Evolutionary conservation across 257 asterid species (phyloP), one percentile per base, ranked within the genome.

Genomic region (Solanum tarijense): DNA sequence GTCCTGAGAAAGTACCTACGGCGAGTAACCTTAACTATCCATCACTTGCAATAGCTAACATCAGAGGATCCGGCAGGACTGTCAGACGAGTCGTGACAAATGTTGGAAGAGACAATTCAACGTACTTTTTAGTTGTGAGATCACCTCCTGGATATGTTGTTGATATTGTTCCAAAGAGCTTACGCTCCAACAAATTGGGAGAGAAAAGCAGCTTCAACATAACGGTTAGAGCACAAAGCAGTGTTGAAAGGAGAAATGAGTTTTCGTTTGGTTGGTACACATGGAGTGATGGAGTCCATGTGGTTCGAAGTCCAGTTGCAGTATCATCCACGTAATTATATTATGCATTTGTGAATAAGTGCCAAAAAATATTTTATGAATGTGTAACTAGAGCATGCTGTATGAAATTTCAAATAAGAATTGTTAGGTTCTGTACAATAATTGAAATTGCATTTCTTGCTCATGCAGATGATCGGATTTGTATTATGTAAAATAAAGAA

Each of bases 11-110:
- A 4, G 18, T 72, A 12, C 93, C 94, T 2, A 39, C 92, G 0
- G 74, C 92, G 1, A 89, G 90, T 38, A 41, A 87, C 68, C 79
- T 93, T 6, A 94, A 94, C 91, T 93, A 94, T 72, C 96, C 97
- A 4, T 92, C 96, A 5, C 87, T 94, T 7, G 84, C 96, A 2
- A 84, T 93, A 25, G 78, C 91, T 0, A 34, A 60, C 23, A 88
- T 93, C 65, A 83, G 46, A 7, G 93, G 93, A 25, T 25, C 87
- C 11, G 3, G 71, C 21, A 7, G 84, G 39, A 89, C 89, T 0
- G 93, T 93, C 9, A 46, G 4, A 5, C 90, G 97, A 89, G 88
- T 90, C 0, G 95, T 93, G 4, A 94, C 93, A 11, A 93, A 93
- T 39, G 97, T 94, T 1, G 97, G 95, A 27, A 4, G 2, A 2